Percentiles rank a stretch among this genome's conserved stretches.
These are phyloP conservation scores for Spathaspora sp. DNA, from an alignment of 805 yeast species.

Conservation along the genomic window DNA sequence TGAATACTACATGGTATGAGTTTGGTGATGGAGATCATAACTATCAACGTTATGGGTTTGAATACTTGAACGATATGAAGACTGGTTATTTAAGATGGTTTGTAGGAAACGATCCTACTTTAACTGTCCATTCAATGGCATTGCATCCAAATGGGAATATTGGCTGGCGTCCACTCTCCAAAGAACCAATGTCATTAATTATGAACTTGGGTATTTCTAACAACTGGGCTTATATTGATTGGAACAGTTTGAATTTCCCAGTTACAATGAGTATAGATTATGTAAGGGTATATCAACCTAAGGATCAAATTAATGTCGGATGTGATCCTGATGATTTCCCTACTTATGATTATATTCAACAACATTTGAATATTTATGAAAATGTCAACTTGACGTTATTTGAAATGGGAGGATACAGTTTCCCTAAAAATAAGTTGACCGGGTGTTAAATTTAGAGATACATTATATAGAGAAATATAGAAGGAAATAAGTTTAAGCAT, in stretches of 20 bases:
- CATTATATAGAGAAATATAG: background rate
- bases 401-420: slow-evolving; percentile 64
- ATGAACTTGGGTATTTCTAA: slow-evolving; percentile 87
- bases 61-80: slow-evolving; percentile 60
- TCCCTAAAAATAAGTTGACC: slow-evolving; percentile 36
- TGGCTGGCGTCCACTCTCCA: slow-evolving; percentile 74
- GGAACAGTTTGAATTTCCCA: slow-evolving; percentile 81
- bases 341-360: slow-evolving; percentile 75
- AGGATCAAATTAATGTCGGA: slow-evolving; percentile 53
- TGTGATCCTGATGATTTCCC: slow-evolving; percentile 90
- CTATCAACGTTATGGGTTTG: slow-evolving; percentile 76
- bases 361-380: slow-evolving; percentile 65
- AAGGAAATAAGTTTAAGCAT: background rate
- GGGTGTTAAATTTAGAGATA: slow-evolving; percentile 10
- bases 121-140: slow-evolving; percentile 68
- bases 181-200: slow-evolving; percentile 90
- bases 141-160: slow-evolving; percentile 89
- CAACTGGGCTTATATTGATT: slow-evolving; percentile 91
- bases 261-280: slow-evolving; percentile 72
- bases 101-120: slow-evolving; percentile 77
- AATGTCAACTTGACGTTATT: slow-evolving; percentile 72
- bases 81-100: slow-evolving; percentile 82
- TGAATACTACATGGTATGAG: slow-evolving; percentile 83
- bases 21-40: slow-evolving; percentile 43
- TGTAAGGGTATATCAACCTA: slow-evolving; percentile 90